phyloP scores from a whole-genome alignment of 148 eudicot genomes.

The Rhododendron griersonianum region DNA sequence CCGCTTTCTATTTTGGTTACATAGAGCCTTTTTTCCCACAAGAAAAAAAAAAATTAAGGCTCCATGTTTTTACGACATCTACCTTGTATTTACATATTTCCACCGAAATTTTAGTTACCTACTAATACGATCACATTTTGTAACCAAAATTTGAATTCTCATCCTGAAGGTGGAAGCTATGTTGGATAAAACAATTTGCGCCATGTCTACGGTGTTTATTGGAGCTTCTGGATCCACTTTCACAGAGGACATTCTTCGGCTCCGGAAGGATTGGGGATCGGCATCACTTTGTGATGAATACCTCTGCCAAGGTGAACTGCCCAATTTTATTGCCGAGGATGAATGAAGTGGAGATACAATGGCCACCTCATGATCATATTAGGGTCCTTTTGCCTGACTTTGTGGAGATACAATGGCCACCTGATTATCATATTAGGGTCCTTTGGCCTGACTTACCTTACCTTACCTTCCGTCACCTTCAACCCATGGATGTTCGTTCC shows the following conservation, averaged over 20 bases:
- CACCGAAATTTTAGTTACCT: not conserved
- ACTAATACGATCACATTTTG: not conserved
- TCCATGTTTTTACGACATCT: not conserved
- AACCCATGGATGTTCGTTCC: not conserved
- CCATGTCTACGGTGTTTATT: slow-evolving; percentile 78
- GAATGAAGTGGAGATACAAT: slow-evolving; percentile 45
- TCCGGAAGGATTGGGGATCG: slow-evolving; percentile 87
- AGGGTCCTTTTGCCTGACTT: not conserved
- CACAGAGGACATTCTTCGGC: slow-evolving; percentile 89
- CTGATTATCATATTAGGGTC: not conserved
- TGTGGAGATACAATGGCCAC: not conserved
- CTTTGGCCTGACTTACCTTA: not conserved
- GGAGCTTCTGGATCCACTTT: slow-evolving; percentile 97
- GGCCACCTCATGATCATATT: not conserved
- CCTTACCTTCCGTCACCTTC: not conserved
- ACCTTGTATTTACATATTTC: not conserved
- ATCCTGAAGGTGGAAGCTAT: slow-evolving; percentile 88
- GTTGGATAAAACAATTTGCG: slow-evolving; percentile 95
- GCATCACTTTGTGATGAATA: slow-evolving; percentile 87
- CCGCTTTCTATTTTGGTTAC: not conserved
- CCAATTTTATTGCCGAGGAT: slow-evolving; percentile 86
- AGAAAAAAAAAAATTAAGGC: not conserved
- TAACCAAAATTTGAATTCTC: slow-evolving; percentile 3
- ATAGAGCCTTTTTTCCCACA: not conserved
- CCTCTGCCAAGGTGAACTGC: slow-evolving; percentile 75